Conservation (phyloP, 768 basidiomycete genomes). For the Leccinum fibrillosum region DNA sequence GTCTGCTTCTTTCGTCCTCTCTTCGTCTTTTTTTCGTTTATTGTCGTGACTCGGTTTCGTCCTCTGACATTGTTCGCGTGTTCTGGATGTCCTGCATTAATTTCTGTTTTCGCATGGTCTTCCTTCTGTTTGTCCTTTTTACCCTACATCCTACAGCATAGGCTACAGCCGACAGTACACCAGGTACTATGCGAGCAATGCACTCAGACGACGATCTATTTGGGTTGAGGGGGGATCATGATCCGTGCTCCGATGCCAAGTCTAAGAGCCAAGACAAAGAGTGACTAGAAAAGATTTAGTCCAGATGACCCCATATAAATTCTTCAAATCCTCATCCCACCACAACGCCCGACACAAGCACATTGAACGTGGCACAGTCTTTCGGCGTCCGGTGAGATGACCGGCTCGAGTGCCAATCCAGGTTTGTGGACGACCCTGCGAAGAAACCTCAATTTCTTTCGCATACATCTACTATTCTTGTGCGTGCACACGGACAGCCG, state of each 20-base stretch:
- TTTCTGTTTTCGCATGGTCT: constrained; percentile 25
- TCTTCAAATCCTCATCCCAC: background rate
- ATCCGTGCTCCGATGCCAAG: no score
- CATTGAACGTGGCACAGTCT: background rate
- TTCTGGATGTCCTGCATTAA: constrained; percentile 30
- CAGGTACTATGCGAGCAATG: constrained; percentile 22
- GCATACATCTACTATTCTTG: constrained; percentile 62
- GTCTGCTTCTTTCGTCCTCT: background rate
- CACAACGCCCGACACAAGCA: background rate
- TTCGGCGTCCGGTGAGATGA: constrained; percentile 3
- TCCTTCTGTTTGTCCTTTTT: constrained; percentile 16
- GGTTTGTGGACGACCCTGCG: constrained; percentile 28
- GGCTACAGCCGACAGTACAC: constrained; percentile 22
- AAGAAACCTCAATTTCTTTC: constrained; percentile 63
- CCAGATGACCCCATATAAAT: no score
- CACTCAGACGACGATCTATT: constrained; percentile 16
- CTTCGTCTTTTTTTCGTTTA: background rate
- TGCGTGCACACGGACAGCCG: constrained; percentile 31
- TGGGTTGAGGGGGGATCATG: background rate
- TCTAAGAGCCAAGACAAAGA: no score
- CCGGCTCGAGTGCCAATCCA: background rate
- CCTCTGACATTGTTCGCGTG: constrained; percentile 25
- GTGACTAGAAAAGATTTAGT: no score
- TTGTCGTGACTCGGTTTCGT: constrained; percentile 15
- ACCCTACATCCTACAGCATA: constrained; percentile 20